Evolutionary conservation across 192 early-diverging fungal genomes (phyloP).

Genomic region (Backusella parvicylindrica): DNA sequence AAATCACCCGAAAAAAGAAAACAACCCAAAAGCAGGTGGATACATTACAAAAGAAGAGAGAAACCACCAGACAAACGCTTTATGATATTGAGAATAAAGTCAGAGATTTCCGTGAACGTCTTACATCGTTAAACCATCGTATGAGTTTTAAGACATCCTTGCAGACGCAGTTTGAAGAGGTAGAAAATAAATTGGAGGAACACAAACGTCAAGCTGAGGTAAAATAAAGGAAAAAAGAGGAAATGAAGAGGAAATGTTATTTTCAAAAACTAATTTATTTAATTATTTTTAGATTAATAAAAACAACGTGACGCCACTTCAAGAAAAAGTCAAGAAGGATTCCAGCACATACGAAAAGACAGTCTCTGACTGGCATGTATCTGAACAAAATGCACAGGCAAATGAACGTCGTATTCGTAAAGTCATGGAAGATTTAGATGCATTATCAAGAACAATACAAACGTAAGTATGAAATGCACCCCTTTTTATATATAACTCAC

Average conservation of each 20-base stretch:
- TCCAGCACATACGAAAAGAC: background rate
- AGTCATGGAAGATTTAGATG: background rate
- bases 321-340: background rate
- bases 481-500: no score
- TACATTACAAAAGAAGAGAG: slow-evolving; percentile 37
- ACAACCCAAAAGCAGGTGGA: slow-evolving; percentile 31
- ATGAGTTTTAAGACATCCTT: background rate
- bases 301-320: background rate
- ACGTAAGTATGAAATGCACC: no score
- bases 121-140: background rate
- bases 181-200: background rate
- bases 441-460: background rate
- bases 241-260: background rate
- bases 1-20: slow-evolving; percentile 42
- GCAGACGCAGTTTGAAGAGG: background rate
- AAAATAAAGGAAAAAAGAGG: background rate
- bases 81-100: slow-evolving; percentile 40
- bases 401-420: background rate
- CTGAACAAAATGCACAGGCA: background rate
- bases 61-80: slow-evolving; percentile 27
- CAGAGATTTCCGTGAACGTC: slow-evolving; percentile 8
- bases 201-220: background rate
- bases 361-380: background rate
- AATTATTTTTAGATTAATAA: background rate
- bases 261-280: background rate